Evolutionary conservation across 495 filamentous ascomycete genomes (phyloP), one percentile per base, ranked within the genome.

Genomic region (Parmelia sp.): DNA sequence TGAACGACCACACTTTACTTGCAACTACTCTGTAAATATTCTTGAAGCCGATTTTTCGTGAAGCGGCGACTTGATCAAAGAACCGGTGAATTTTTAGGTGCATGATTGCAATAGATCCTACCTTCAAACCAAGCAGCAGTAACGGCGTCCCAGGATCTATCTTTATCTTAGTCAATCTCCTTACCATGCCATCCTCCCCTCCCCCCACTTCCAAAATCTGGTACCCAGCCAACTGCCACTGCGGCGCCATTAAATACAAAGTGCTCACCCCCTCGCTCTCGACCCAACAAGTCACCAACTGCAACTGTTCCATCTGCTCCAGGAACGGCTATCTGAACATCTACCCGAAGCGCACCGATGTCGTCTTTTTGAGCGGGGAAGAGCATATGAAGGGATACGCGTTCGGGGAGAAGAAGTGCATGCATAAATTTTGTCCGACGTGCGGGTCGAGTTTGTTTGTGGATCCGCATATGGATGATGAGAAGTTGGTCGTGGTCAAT

Each of bases 241-340:
- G 69, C 49, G 60, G 57, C 17, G 29, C 56, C 42, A 45, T 59
- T 37, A 58, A 51, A 17, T 63, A 57, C 57, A 45, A 35, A 31
- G 44, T 68, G 45, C 23, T 61, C 15, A 31, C 60, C 9, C 69
- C 73, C 8, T 67, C 74, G n/a, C 69, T 74, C 39, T 25, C 68
- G 0, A 61, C 71, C 61, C 65, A 70, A 23, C 62, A 72, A n/a
- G 65, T 74, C 7, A 65, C 44, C 21, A 42, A 56, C 17, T 79
- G 77, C 71, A 79, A 75, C 68, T 78, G 77, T 67, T 76, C 75
- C n/a, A 74, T 77, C 39, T 79, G 77, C 69, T 65, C 60, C 42
- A 76, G 74, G 19, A 76, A 78, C 66, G 75, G 76, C 39, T 79
- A 78, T 49, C 61, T 75, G 33, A 71, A 76, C 23, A 72, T 76